A percentile compares a stretch with the other conserved stretches of the same genome.
These are phyloP conservation scores for Solanum paucissectum DNA, from an alignment of 257 asterid species.

Conservation along the genomic window DNA sequence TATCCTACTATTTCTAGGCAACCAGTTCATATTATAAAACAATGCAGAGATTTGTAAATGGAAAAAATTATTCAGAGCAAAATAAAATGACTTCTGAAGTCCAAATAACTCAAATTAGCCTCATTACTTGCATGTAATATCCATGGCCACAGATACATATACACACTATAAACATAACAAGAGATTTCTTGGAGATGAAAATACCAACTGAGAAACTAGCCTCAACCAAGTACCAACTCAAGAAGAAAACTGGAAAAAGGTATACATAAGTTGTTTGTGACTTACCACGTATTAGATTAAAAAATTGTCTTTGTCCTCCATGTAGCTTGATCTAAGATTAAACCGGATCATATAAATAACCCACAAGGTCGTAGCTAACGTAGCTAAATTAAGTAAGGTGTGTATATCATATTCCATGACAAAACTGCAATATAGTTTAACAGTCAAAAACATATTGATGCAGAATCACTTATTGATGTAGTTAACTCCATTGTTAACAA, in stretches of 20 bases:
- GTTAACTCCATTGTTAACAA: no score
- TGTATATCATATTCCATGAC: conserved; percentile 78
- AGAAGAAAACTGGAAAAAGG: background rate
- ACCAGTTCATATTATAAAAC: background rate
- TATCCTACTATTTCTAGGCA: background rate
- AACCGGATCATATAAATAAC: conserved; percentile 66
- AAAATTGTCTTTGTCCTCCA: conserved; percentile 69
- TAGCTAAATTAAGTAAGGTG: conserved; percentile 65
- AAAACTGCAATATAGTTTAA: conserved; percentile 65
- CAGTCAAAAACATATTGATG: conserved; percentile 35
- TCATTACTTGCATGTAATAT: background rate
- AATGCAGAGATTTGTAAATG: background rate
- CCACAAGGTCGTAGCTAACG: conserved; percentile 61
- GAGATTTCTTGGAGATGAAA: background rate
- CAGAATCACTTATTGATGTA: no score
- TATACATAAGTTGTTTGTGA: background rate
- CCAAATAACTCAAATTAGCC: background rate
- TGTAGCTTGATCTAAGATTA: conserved; percentile 52
- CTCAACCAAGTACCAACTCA: background rate
- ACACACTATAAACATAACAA: background rate
- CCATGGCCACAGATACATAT: background rate
- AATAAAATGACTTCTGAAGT: background rate
- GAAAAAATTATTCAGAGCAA: background rate
- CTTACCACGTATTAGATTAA: conserved; percentile 58
- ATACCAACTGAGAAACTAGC: background rate